Base-by-base conservation (phyloP, 495 filamentous ascomycete species). In the Corynascus novoguineensis region DNA sequence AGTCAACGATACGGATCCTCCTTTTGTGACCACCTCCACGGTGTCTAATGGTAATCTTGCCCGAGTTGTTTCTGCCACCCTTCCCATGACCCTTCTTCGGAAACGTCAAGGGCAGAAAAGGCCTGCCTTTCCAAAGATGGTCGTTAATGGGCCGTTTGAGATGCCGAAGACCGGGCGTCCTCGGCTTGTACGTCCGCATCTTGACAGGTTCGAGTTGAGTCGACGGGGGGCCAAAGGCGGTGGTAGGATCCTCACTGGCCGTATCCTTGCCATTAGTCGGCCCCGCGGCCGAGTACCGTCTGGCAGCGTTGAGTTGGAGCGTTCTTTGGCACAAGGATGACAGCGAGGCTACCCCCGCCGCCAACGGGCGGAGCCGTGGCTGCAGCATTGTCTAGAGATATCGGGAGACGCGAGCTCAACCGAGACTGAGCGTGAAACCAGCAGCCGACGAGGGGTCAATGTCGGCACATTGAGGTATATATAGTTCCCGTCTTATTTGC, bases 121-220 rank as follows among this genome's bases (percentile, higher is more conserved):
- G 90, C 38, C 91, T 80, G 45, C 91, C 92, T 76, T 95, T 96
- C 86, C 87, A 97, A 29, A 98, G 77, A 70, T 97, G 95, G 60
- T 97, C 93, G 73, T 96, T 96, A 67, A 97, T 85, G 10, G 93
- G 90, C 17, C 93, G 81, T 58, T 83, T 86, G 53, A 98, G 77
- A 80, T 98, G 95, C 57, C 93, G 86, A 38, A 96, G 67, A 81
- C 93, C 95, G 38, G 93, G 93, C 10, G 95, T 98, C 50, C 89
- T 86, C 35, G 93, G 93, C 71, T 90, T 97, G 68, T 98, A 98
- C 37, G 85, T 92, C 59, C 88, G 83, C 70, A 96, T 68, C 38
- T 75, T 66, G 41, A 80, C 75, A 11, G 73, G 57, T 31, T 74
- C 71, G 53, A 66, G 71, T 15, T 68, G 64, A 42, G 63, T 50